Percentiles rank a stretch among this genome's conserved stretches.
These are phyloP conservation scores for Nicotiana tomentosiformis DNA, from an alignment of 257 asterid species.

Conservation along the genomic window DNA sequence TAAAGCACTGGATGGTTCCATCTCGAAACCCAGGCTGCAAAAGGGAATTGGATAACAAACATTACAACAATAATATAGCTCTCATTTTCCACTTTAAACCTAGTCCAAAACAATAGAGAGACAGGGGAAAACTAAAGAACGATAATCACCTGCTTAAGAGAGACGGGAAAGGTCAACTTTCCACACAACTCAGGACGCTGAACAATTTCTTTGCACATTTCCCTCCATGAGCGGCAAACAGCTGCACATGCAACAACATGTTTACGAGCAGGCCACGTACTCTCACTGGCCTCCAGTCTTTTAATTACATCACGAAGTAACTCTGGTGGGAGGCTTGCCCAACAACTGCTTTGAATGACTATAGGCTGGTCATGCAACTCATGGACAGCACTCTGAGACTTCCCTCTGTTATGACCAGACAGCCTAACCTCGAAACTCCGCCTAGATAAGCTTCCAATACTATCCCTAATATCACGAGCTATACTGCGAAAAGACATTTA, in stretches of 20 bases:
- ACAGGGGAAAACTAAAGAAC: neutral
- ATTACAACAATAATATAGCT: constrained; percentile 3
- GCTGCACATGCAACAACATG: constrained; percentile 80
- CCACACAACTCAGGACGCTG: constrained; percentile 58
- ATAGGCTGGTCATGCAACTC: constrained; percentile 60
- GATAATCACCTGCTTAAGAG: constrained; percentile 65
- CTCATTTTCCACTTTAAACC: neutral
- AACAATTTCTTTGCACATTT: constrained; percentile 72
- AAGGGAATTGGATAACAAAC: constrained; percentile 8
- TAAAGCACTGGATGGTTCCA: constrained; percentile 80
- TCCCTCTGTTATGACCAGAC: constrained; percentile 43
- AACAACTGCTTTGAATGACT: constrained; percentile 69
- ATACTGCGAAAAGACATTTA: constrained; percentile 76
- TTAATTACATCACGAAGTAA: constrained; percentile 68
- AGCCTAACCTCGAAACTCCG: constrained; percentile 60
- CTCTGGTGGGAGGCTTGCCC: constrained; percentile 86
- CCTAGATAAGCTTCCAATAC: constrained; percentile 75
- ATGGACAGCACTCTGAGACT: constrained; percentile 74
- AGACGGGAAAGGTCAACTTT: constrained; percentile 68
- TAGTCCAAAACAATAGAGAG: neutral
- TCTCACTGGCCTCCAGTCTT: constrained; percentile 79
- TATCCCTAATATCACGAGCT: constrained; percentile 78
- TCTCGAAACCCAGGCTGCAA: constrained; percentile 79
- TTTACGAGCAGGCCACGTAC: constrained; percentile 79
- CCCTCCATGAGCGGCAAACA: constrained; percentile 88